Evolutionary conservation across 192 early-diverging fungal species (phyloP).

Genomic region (Entomortierella parvispora): DNA sequence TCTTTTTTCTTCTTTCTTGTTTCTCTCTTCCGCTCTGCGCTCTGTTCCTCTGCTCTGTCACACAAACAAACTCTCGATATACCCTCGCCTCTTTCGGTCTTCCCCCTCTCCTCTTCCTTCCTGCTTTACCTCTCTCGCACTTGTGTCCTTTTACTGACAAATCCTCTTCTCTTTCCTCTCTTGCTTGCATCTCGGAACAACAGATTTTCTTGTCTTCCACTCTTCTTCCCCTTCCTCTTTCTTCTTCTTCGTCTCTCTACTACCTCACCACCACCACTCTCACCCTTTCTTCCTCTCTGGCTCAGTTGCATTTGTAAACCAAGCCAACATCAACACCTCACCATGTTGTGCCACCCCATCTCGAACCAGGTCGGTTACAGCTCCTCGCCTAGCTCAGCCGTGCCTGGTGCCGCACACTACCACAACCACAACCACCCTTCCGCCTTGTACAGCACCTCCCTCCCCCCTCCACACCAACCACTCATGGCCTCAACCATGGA

Average conservation of each 20-base stretch:
- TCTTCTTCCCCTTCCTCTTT: too few relatives aligned
- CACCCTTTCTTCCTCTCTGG: too few relatives aligned
- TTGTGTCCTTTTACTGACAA: too few relatives aligned
- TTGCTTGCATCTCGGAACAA: too few relatives aligned
- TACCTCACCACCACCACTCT: too few relatives aligned
- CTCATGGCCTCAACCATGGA: slow-evolving; percentile 21
- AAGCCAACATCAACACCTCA: neutral
- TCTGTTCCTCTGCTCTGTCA: neutral
- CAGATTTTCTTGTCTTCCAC: neutral
- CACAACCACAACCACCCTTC: neutral
- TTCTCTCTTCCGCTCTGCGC: neutral
- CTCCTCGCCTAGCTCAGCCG: slow-evolving; percentile 10
- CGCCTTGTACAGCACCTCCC: slow-evolving; percentile 36
- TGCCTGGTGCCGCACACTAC: neutral
- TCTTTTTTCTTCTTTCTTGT: neutral
- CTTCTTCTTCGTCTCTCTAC: too few relatives aligned
- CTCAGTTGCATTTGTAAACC: too few relatives aligned
- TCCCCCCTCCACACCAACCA: slow-evolving; percentile 33
- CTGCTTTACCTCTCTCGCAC: too few relatives aligned
- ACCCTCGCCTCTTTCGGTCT: neutral
- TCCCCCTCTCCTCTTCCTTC: neutral
- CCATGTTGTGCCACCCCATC: slow-evolving; percentile 31
- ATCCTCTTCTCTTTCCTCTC: too few relatives aligned
- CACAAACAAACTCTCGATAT: too few relatives aligned
- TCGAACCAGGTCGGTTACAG: slow-evolving; percentile 16